These are phyloP conservation scores for Trametes gibbosa DNA, from an alignment of 768 basidiomycete genomes.

Conservation along the genomic window DNA sequence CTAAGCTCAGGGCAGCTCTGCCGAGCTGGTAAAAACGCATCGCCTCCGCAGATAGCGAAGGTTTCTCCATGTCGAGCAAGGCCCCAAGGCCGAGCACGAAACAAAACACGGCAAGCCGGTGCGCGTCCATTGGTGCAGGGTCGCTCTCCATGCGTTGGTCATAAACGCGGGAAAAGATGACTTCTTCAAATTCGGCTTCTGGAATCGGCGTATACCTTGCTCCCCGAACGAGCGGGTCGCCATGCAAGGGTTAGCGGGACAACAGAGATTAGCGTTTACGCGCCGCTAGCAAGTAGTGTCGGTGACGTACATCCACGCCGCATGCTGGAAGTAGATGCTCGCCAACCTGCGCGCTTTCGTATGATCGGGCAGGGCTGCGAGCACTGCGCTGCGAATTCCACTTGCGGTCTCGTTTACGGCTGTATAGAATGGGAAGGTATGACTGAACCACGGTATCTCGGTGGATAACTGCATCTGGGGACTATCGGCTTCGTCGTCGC, in stretches of 20 bases:
- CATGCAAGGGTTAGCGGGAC: too few species aligned
- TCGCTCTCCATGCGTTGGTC: constrained; percentile 29
- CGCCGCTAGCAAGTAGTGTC: neutral
- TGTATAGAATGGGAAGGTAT: constrained; percentile 56
- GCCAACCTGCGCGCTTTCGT: constrained; percentile 36
- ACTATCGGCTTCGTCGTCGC: constrained; percentile 49
- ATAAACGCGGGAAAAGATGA: constrained; percentile 53
- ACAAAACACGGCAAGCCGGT: constrained; percentile 57
- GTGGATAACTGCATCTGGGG: constrained; percentile 43
- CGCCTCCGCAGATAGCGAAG: constrained; percentile 51
- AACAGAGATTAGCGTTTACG: neutral
- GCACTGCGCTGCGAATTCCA: constrained; percentile 42
- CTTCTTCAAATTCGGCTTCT: constrained; percentile 53
- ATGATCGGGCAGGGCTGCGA: constrained; percentile 44
- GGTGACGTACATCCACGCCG: constrained; percentile 63
- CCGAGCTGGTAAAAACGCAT: constrained; percentile 60
- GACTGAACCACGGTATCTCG: constrained; percentile 58
- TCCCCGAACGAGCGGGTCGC: neutral
- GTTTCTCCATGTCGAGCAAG: constrained; percentile 56
- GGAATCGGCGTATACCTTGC: constrained; percentile 66
- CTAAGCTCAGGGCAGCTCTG: constrained; percentile 56
- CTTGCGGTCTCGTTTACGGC: constrained; percentile 41
- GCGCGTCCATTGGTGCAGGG: constrained; percentile 40
- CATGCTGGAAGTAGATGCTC: constrained; percentile 61
- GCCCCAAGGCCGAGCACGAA: constrained; percentile 65